phyloP scores from a whole-genome alignment of 192 early-diverging fungal species.

The Phycomyces nitens region DNA sequence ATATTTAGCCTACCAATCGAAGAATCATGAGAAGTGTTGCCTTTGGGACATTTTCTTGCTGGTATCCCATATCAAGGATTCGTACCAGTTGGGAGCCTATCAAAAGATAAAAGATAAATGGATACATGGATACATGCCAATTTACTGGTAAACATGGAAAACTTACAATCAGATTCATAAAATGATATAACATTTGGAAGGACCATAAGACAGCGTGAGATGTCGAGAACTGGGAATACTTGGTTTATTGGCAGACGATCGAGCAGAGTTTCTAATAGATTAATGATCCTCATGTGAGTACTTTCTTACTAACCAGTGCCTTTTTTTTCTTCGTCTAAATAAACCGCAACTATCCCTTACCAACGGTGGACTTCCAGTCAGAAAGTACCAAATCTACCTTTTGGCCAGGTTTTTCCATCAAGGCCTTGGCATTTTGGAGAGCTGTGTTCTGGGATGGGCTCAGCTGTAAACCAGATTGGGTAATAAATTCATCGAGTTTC shows the following conservation, averaged over 20 bases:
- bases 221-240: conserved; percentile 63
- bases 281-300: too few species aligned
- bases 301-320: too few species aligned
- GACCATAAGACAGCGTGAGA: conserved; percentile 55
- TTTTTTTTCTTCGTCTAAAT: background rate
- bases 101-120: background rate
- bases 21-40: conserved; percentile 54
- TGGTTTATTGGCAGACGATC: conserved; percentile 38
- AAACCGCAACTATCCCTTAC: too few species aligned
- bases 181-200: conserved; percentile 37
- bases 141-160: background rate
- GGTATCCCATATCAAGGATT: conserved; percentile 10
- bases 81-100: conserved; percentile 14
- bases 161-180: conserved; percentile 47
- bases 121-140: too few species aligned
- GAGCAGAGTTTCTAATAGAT: conserved; percentile 2
- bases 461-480: conserved; percentile 11
- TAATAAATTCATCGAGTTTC: conserved; percentile 34
- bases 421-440: background rate
- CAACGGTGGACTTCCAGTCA: conserved; percentile 13
- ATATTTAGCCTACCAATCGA: conserved; percentile 45
- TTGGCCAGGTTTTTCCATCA: background rate
- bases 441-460: conserved; percentile 2
- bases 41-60: conserved; percentile 36
- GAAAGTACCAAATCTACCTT: background rate